Percentiles rank a stretch among this genome's conserved stretches.
phyloP scores from a whole-genome alignment of 768 basidiomycete species.

The Naganishia kalamii region DNA sequence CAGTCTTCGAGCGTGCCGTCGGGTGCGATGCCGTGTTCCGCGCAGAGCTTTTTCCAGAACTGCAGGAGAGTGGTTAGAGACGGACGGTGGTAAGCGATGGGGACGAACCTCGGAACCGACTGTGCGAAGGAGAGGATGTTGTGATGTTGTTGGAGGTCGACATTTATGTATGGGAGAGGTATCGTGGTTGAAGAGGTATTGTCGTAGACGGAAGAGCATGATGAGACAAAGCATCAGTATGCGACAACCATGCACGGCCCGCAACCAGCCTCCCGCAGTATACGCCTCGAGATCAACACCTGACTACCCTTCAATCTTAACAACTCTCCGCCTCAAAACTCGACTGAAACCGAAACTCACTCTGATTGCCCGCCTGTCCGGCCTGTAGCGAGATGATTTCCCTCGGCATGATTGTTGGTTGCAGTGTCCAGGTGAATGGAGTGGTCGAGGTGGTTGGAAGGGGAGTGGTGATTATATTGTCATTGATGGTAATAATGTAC shows the following conservation, averaged over 20 bases:
- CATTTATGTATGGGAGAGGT: not conserved
- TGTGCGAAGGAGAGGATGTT: conserved; percentile 42
- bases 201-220: too few species aligned
- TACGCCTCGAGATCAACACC: too few species aligned
- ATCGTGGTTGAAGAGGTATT: too few species aligned
- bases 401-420: conserved; percentile 38
- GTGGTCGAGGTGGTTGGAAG: not conserved
- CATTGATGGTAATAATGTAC: too few species aligned
- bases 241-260: too few species aligned
- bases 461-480: too few species aligned
- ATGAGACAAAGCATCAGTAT: not conserved
- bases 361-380: conserved; percentile 89
- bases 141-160: not conserved
- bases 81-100: not conserved
- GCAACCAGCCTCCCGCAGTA: too few species aligned
- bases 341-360: conserved; percentile 50
- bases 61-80: conserved; percentile 39
- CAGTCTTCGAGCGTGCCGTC: conserved; percentile 95
- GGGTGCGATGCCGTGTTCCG: conserved; percentile 94
- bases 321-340: not conserved
- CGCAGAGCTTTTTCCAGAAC: conserved; percentile 96
- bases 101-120: conserved; percentile 68
- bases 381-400: conserved; percentile 51
- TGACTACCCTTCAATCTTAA: too few species aligned
- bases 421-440: not conserved